These are phyloP conservation scores for Casuarina cunninghamiana DNA, from an alignment of 306 rosid genomes.

Conservation along the genomic window DNA sequence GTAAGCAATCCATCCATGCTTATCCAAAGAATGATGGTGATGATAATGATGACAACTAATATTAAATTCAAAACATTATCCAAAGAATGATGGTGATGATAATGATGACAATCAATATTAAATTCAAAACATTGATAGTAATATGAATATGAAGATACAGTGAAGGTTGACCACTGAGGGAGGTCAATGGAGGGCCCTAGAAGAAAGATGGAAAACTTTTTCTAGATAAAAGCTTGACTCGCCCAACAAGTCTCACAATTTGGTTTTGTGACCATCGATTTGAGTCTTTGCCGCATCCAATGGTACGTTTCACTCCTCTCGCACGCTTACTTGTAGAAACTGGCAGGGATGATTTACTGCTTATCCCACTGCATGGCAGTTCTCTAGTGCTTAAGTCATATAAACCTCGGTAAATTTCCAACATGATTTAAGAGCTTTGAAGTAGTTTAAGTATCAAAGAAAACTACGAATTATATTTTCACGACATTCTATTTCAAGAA, in stretches of 20 bases:
- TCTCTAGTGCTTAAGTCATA: neutral
- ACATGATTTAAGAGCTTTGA: neutral
- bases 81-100: conserved; percentile 37
- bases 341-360: neutral
- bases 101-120: conserved; percentile 21
- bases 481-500: neutral
- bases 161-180: conserved; percentile 24
- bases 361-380: neutral
- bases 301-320: too few relatives aligned
- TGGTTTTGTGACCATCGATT: conserved; percentile 1
- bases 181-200: conserved; percentile 11
- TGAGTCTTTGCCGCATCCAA: too few relatives aligned
- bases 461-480: neutral
- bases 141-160: conserved; percentile 14
- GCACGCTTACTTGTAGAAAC: neutral
- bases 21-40: conserved; percentile 42
- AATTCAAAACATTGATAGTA: conserved; percentile 4
- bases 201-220: conserved; percentile 17
- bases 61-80: conserved; percentile 18
- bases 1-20: conserved; percentile 51
- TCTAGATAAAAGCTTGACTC: neutral
- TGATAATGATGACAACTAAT: conserved; percentile 30
- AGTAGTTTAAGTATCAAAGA: neutral
- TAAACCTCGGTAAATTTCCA: neutral
- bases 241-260: conserved; percentile 7